phyloP scores from a whole-genome alignment of 2,329 filamentous ascomycete genomes.

The Aspergillus sp. region DNA sequence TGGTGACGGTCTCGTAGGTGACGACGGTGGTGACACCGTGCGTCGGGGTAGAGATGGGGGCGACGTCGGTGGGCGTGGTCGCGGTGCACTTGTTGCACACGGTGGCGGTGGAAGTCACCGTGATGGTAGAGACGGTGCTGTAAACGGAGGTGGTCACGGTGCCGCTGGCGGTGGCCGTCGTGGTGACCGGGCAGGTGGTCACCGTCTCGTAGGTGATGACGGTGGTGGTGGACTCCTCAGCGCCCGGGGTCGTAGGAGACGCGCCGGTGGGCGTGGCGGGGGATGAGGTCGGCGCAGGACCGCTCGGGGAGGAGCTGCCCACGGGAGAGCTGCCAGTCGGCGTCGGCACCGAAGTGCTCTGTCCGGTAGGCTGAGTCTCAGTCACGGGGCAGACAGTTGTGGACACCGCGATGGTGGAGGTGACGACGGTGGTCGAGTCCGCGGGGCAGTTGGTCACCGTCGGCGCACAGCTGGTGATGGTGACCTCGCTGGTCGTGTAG shows the following conservation, averaged over 20 bases:
- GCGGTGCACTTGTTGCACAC: constrained; percentile 21
- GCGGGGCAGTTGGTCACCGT: constrained; percentile 51
- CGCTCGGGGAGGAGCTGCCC: constrained; percentile 1
- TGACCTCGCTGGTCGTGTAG: constrained; percentile 35
- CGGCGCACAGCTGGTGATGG: constrained; percentile 40
- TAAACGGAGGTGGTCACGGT: constrained; percentile 52
- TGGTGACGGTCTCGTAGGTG: constrained; percentile 30
- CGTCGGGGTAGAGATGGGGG: constrained; percentile 4
- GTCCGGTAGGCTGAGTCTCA: constrained; percentile 11
- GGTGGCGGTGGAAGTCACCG: constrained; percentile 25
- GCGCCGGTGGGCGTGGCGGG: constrained; percentile 2
- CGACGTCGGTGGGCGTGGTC: constrained; percentile 5
- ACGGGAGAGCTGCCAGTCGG: constrained; percentile 10
- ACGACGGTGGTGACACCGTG: constrained; percentile 7
- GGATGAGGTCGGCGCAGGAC: constrained; percentile 12
- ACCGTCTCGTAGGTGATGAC: constrained; percentile 27
- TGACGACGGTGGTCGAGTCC: constrained; percentile 48
- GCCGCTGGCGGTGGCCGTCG: constrained; percentile 40
- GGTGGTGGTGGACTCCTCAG: constrained; percentile 17
- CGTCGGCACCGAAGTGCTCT: constrained; percentile 1
- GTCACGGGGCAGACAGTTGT: constrained; percentile 59
- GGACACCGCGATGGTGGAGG: constrained; percentile 55
- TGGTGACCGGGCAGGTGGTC: constrained; percentile 31
- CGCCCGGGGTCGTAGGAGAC: constrained; percentile 9
- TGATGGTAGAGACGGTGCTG: constrained; percentile 56